phyloP scores from a whole-genome alignment of 805 yeast species.

The Candida ipomoeae region DNA sequence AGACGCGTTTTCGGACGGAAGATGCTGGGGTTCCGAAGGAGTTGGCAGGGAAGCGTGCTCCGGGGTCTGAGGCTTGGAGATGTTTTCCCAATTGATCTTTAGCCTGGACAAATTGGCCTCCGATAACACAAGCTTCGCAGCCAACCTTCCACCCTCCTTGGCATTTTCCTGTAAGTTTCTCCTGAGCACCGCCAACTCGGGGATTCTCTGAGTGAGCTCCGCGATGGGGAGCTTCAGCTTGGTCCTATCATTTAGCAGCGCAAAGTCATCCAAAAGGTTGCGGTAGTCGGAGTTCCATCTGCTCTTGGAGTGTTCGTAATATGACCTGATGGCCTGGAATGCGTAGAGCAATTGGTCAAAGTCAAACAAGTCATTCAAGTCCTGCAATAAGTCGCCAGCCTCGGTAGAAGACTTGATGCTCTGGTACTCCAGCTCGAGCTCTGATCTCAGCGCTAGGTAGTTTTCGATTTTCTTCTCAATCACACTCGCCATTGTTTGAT shows the following conservation, averaged over 20 bases:
- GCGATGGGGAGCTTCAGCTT: conserved; percentile 24
- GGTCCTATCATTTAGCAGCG: conserved; percentile 13
- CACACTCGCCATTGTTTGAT: neutral
- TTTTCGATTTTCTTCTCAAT: conserved; percentile 11
- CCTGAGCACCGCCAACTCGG: conserved; percentile 25
- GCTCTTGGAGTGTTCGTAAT: conserved; percentile 21
- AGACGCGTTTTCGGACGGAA: neutral
- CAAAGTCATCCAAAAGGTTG: conserved; percentile 17
- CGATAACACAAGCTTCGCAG: conserved; percentile 15
- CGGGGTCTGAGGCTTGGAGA: neutral
- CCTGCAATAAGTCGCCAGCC: conserved; percentile 1
- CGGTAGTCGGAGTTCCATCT: conserved; percentile 13
- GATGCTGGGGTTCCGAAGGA: neutral
- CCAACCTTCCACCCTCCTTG: conserved; percentile 28
- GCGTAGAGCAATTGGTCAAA: conserved; percentile 27
- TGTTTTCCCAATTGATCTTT: neutral
- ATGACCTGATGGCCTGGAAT: conserved; percentile 22
- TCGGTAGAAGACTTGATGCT: neutral
- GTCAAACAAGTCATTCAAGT: conserved; percentile 19
- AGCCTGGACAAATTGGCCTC: conserved; percentile 1
- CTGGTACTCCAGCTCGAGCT: conserved; percentile 10
- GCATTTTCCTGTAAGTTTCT: conserved; percentile 29
- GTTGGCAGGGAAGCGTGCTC: neutral
- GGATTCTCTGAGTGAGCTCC: conserved; percentile 19
- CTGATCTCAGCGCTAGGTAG: conserved; percentile 7